Percentiles rank a stretch among this genome's conserved stretches.
Conservation (phyloP, 2,329 filamentous ascomycete genomes). For the Aureobasidium sp. region DNA sequence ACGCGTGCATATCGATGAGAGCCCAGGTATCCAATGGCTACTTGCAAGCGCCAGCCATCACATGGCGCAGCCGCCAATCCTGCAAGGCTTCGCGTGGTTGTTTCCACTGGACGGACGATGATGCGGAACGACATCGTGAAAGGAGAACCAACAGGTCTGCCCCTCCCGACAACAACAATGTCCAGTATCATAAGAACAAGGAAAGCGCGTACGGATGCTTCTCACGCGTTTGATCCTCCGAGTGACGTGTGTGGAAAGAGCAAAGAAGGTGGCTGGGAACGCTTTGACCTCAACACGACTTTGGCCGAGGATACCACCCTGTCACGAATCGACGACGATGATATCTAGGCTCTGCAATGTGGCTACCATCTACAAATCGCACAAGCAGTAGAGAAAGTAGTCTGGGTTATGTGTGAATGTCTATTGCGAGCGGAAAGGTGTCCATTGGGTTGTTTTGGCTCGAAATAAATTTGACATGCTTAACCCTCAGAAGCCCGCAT, state of each 20-base stretch:
- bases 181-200: too few relatives aligned
- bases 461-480: too few relatives aligned
- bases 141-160: too few relatives aligned
- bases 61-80: neutral
- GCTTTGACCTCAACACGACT: neutral
- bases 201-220: neutral
- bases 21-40: neutral
- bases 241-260: neutral
- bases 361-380: neutral
- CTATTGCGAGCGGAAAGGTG: too few relatives aligned
- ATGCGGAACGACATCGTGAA: neutral
- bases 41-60: neutral
- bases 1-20: neutral
- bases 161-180: neutral
- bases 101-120: neutral
- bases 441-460: too few relatives aligned
- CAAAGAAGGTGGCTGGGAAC: neutral
- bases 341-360: neutral
- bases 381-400: neutral
- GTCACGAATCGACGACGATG: neutral
- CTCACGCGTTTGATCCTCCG: neutral
- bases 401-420: too few relatives aligned
- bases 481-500: too few relatives aligned
- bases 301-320: neutral
- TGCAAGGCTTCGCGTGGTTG: neutral